Conservation (phyloP, 2,329 filamentous ascomycete species). For the Cryphonectria naterciae region DNA sequence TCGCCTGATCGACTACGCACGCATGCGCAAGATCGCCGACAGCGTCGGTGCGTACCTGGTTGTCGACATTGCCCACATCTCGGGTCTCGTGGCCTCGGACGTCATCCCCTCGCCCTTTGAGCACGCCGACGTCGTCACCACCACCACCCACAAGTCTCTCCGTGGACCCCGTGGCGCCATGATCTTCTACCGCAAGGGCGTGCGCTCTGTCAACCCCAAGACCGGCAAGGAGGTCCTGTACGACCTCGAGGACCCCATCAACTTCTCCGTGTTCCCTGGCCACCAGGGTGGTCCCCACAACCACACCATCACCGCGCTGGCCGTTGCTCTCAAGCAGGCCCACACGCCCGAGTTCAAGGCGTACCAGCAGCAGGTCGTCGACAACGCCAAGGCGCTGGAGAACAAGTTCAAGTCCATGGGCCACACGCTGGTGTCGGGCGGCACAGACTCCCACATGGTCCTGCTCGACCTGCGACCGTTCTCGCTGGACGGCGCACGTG, state of each 20-base stretch:
- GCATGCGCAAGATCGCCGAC: slow-evolving; percentile 96
- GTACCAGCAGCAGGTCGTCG: slow-evolving; percentile 90
- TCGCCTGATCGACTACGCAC: slow-evolving; percentile 93
- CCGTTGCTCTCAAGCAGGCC: slow-evolving; percentile 94
- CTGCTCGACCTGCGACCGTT: slow-evolving; percentile 90
- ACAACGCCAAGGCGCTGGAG: slow-evolving; percentile 92
- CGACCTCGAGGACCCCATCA: slow-evolving; percentile 94
- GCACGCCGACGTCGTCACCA: slow-evolving; percentile 94
- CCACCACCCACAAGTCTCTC: slow-evolving; percentile 98
- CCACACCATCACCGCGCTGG: slow-evolving; percentile 97
- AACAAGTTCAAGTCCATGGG: slow-evolving; percentile 81
- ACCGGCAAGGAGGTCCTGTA: slow-evolving; percentile 88
- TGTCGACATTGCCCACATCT: slow-evolving; percentile 99
- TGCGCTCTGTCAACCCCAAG: slow-evolving; percentile 88
- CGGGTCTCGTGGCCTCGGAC: slow-evolving; percentile 87
- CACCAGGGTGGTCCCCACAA: slow-evolving; percentile 99
- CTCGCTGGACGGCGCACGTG: slow-evolving; percentile 87
- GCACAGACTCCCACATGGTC: slow-evolving; percentile 97
- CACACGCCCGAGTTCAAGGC: slow-evolving; percentile 86
- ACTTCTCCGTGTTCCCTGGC: slow-evolving; percentile 98
- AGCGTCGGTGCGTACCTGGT: slow-evolving; percentile 92
- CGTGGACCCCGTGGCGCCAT: slow-evolving; percentile 97
- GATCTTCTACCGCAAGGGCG: slow-evolving; percentile 99
- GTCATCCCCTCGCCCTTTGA: slow-evolving; percentile 94
- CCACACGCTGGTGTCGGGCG: slow-evolving; percentile 93